Evolutionary conservation across 2,329 filamentous ascomycete genomes (phyloP).

Genomic region (Colletotrichum plurivorum): DNA sequence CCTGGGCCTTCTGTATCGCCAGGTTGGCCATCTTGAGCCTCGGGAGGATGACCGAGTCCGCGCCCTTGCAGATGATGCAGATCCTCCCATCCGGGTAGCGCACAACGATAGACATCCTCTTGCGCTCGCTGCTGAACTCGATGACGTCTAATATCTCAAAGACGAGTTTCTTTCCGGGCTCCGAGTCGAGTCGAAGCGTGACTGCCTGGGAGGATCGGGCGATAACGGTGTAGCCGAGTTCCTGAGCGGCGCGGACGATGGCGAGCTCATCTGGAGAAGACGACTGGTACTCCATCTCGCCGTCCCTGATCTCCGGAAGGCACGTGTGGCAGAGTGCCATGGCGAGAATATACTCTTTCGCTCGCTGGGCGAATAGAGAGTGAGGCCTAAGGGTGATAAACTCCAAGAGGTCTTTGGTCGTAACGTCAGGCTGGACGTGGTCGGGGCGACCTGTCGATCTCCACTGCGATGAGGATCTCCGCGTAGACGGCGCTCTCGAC

Average conservation of each 20-base stretch:
- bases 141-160: conserved; percentile 90
- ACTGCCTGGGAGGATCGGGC: conserved; percentile 81
- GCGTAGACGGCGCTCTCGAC: conserved; percentile 49
- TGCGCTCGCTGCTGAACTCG: conserved; percentile 90
- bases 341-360: conserved; percentile 85
- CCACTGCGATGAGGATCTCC: conserved; percentile 65
- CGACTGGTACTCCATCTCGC: conserved; percentile 84
- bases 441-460: conserved; percentile 63
- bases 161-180: conserved; percentile 65
- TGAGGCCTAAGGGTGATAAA: conserved; percentile 83
- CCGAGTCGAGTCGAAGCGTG: conserved; percentile 60
- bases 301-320: conserved; percentile 82
- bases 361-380: conserved; percentile 83
- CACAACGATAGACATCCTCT: conserved; percentile 91
- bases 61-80: conserved; percentile 90
- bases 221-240: conserved; percentile 84
- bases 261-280: conserved; percentile 93
- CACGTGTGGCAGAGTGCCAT: conserved; percentile 94
- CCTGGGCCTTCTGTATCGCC: conserved; percentile 81
- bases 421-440: conserved; percentile 68
- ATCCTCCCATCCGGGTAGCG: conserved; percentile 88
- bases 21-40: conserved; percentile 80
- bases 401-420: conserved; percentile 81
- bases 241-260: conserved; percentile 85
- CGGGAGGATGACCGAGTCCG: conserved; percentile 86